Evolutionary conservation across 139 green algal species (phyloP), one percentile per base, ranked within the genome.

Genomic region (Chlorella sp.): DNA sequence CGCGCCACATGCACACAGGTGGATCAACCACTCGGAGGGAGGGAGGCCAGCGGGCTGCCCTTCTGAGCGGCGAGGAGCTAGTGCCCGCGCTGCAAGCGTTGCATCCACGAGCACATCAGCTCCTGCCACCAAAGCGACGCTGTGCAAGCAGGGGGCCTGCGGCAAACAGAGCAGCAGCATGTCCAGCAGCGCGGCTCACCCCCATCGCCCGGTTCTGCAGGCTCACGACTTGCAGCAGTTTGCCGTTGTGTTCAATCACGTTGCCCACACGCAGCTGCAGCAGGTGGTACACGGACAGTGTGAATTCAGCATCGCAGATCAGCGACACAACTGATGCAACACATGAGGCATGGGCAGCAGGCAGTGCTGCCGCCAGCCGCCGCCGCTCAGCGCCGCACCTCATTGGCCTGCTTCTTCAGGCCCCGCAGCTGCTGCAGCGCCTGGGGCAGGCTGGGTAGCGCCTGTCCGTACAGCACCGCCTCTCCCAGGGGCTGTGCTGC

Each of bases 241-340:
- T 75, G 28, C 88, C 89, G 30, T 92, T 86, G 38, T 88, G 26
- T 40, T 92, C 88, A 32, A 92, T 75, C 16, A 92, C 64, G 38
- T 92, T 83, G n/a, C 89, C 88, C n/a, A 70, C 40, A 5, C 88
- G 86, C 16, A 91, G 40, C 88, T 91, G 60, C 73, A 87, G 67
- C 7, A 54, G 5, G 68, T 11, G 38, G n/a, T n/a, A 62, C 9
- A 54, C 13, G 16, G 17, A 20, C 22, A 32, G 19, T 73, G 16
- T n/a, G 76, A 82, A 40, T 7, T 7, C 19, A 20, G 38, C 62
- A 34, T 20, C 26, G 62, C 34, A 17, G 24, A 20, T n/a, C n/a
- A n/a, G n/a, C 34, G 32, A 36, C 64, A 36, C 32, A 70, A 32
- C 30, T n/a, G 1, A 19, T 22, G 64, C 32, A 41, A 70, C 64